Evolutionary conservation across 129 eudicot genomes (phyloP), one percentile per base, ranked within the genome.

Genomic region (Flaveria ramosissima): DNA sequence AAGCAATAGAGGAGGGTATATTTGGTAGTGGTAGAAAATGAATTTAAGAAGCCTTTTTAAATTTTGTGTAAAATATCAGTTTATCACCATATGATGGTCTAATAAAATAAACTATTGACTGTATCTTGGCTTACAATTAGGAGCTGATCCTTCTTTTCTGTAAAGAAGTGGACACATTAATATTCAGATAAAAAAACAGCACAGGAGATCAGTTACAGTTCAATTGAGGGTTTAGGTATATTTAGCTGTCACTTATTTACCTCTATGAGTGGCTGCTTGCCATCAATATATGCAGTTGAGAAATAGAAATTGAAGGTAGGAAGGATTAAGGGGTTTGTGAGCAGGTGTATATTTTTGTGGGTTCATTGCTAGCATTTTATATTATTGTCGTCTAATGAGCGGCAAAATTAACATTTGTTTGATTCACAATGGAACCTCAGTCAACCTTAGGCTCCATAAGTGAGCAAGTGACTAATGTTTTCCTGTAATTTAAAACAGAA

Each of bases 1-100:
- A 76, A 39, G 65, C n/a, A 16, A 76, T 76, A 66, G 67, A 76
- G 13, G 80, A 76, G 67, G 2, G 77, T 57, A 21, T 36, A 21
- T 36, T 7, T 57, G 68, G 41, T 73, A 73, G 20, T 17, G 27
- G 43, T 53, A 72, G 67, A 6, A 72, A 72, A 21, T 55, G 42
- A 51, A 4, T 32, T 50, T 9, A 19, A 32, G 63, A 71, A 26
- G 51, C 27, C 8, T 51, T 71, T 50, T 30, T 16, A 2, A 24
- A 60, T 60, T 9, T 60, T 27, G 39, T 32, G 0, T 32, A 7
- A 32, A 4, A 4, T 32, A 32, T 32, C 39, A 32, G 39, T 32
- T 11, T 19, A 19, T 36, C 53, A 17, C 43, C 16, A 53, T 19
- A 30, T 9, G 64, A 51, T 60, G 26, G 66, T 23, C 16, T 9